Conservation (phyloP, 2,329 filamentous ascomycete genomes). For the Aspergillus cejpii region DNA sequence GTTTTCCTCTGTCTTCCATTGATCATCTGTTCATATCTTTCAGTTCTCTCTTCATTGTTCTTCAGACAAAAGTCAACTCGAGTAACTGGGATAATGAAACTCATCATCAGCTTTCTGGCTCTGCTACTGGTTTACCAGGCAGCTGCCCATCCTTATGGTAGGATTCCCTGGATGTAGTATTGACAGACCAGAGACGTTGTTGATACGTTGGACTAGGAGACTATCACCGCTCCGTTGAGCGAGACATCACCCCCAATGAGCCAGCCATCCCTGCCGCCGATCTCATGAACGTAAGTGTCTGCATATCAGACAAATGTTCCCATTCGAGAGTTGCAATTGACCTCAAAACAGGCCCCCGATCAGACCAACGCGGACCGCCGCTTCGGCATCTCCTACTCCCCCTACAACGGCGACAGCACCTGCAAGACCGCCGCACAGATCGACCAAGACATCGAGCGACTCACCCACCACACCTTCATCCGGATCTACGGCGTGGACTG, state of each 20-base stretch:
- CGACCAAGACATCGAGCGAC: slow-evolving; percentile 54
- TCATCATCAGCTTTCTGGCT: slow-evolving; percentile 16
- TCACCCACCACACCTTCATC: slow-evolving; percentile 56
- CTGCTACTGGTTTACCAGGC: slow-evolving; percentile 16
- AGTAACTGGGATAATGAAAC: slow-evolving; percentile 18
- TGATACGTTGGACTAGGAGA: not conserved
- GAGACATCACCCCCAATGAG: slow-evolving; percentile 33
- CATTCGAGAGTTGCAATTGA: not conserved
- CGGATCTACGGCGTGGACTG: slow-evolving; percentile 79
- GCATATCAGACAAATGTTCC: not conserved
- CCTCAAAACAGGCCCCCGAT: slow-evolving; percentile 1
- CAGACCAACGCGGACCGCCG: slow-evolving; percentile 4
- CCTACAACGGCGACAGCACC: slow-evolving; percentile 49
- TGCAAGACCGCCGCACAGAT: slow-evolving; percentile 65
- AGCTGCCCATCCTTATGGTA: slow-evolving; percentile 23
- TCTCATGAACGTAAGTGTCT: slow-evolving; percentile 11
- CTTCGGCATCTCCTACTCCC: slow-evolving; percentile 53
- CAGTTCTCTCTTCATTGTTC: too few relatives aligned
- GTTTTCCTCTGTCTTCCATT: too few relatives aligned
- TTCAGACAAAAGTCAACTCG: too few relatives aligned
- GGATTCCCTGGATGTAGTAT: not conserved
- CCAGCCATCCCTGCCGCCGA: too few relatives aligned
- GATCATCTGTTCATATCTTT: not conserved
- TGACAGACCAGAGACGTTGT: slow-evolving; percentile 15
- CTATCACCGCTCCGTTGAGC: slow-evolving; percentile 19